phyloP scores from a whole-genome alignment of 305 asterid genomes.

The Fraxinus xanthoxyloides region DNA sequence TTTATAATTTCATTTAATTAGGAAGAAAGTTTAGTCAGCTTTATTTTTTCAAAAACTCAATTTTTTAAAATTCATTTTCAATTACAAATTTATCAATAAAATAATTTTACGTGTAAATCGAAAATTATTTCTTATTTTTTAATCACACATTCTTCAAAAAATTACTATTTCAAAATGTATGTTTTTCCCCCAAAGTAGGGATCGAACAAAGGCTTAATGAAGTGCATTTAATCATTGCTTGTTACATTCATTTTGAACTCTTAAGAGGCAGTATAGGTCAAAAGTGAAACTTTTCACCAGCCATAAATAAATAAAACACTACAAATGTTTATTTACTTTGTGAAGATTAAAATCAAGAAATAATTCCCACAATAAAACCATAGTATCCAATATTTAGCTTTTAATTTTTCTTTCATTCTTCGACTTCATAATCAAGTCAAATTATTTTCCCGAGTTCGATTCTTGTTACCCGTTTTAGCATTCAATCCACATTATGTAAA shows the following conservation, averaged over 20 bases:
- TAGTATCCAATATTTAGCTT: not conserved
- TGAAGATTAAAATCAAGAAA: not conserved
- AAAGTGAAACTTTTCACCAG: not conserved
- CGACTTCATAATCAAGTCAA: not conserved
- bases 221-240: not conserved
- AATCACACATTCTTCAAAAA: too few relatives aligned
- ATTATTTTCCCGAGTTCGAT: not conserved
- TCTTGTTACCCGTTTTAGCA: not conserved
- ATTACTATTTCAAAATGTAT: too few relatives aligned
- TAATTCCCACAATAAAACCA: not conserved
- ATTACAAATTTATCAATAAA: too few relatives aligned
- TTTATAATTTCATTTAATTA: not conserved
- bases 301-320: not conserved
- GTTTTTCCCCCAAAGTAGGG: too few relatives aligned
- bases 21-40: not conserved
- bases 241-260: not conserved
- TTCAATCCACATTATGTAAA: not conserved
- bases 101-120: too few relatives aligned
- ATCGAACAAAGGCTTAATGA: not conserved
- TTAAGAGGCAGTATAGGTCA: not conserved
- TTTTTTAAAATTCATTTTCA: too few relatives aligned
- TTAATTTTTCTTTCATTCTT: not conserved
- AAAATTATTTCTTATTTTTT: too few relatives aligned
- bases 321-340: not conserved
- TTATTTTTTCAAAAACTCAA: too few relatives aligned